Base-by-base conservation (phyloP, 1,139 yeast genomes). In the Saccharomycopsis crataegensis region DNA sequence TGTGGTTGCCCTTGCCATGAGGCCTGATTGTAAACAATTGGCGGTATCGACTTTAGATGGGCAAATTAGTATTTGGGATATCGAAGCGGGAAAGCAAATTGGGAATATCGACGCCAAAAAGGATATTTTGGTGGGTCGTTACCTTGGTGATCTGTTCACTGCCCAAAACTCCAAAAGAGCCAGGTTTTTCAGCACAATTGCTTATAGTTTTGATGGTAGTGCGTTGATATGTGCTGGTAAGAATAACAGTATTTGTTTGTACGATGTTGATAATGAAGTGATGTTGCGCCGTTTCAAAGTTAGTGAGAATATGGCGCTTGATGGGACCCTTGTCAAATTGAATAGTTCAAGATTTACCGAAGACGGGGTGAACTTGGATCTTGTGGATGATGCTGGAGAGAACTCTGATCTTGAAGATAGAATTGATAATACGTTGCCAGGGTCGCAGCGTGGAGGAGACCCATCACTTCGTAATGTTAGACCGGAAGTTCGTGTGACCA, bases 41-140 rank as follows among this genome's bases (percentile, higher is more conserved):
- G 95, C 96, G 0, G 95, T 87, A 1, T 78, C 94, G 38, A 85
- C 98, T 0, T 75, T 93, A 62, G 96, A 87, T 67, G 99, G 99
- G 3, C 90, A 88, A 64, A 74, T 93, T 31, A 70, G 88, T 1
- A 79, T 89, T 51, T 94, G 89, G 80, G 91, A 91, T 64, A 79
- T 90, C 49, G 94, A 84, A 62, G 77, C 77, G 53, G 96, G 91
- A 11, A 83, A 80, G 59, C 97, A 91, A 68, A 74, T 80, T 12
- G 94, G 91, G 58, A 77, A 83, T 57, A 83, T 93, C 57, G 99
- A 94, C 66, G 94, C 95, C 50, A 80, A 84, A 61, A 82, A 79
- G 60, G 99, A 93, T 67, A 84, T 93, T 28, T 68, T 89, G 14
- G 83, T 86, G n/a, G 99, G 99, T 8, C 77, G 99, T 67, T 81